Evolutionary conservation across 2,329 filamentous ascomycete species (phyloP), one percentile per base, ranked within the genome.

Genomic region (Pyrenochaeta sp.): DNA sequence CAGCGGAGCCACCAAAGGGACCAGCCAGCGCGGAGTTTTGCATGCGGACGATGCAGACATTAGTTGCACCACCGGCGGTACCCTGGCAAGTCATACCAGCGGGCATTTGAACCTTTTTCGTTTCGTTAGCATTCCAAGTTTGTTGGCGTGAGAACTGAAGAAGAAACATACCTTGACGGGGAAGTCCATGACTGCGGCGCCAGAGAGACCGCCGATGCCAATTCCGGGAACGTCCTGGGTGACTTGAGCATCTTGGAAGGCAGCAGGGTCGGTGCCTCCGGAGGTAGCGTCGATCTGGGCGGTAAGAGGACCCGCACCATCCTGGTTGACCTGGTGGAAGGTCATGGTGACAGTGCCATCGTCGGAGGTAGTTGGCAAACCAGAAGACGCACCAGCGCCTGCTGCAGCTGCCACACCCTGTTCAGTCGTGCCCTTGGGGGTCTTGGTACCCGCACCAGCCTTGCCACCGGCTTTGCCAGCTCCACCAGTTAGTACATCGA

Each of bases 301-400:
- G 27, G 78, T 82, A 42, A 90, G 76, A 1, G 86, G 86, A 1
- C 87, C 87, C 0, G 87, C 87, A 18, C 87, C 87, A 64, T 90
- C 87, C 73, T 89, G 87, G 81, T 90, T 90, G 77, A 90, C 84
- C 54, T 90, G 85, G 72, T 87, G 86, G 78, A 85, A 89, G 55
- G 82, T 86, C 82, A 90, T 82, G 52, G 79, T 82, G 70, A 90
- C 78, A 23, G 81, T 81, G 56, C 87, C 87, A 49, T 86, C 81
- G 53, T 88, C 84, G 17, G 79, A 75, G 52, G 80, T 82, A 4
- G 87, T 90, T 7, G 87, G 87, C 15, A 90, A 76, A 53, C 87
- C 86, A 10, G 71, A 69, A 0, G 71, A 57, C 11, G 83, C 78
- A 47, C 86, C 87, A 14, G 75, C 62, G 52, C 87, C 87, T 9